Conservation (phyloP, 2,329 filamentous ascomycete species). For the Alternaria arborescens region DNA sequence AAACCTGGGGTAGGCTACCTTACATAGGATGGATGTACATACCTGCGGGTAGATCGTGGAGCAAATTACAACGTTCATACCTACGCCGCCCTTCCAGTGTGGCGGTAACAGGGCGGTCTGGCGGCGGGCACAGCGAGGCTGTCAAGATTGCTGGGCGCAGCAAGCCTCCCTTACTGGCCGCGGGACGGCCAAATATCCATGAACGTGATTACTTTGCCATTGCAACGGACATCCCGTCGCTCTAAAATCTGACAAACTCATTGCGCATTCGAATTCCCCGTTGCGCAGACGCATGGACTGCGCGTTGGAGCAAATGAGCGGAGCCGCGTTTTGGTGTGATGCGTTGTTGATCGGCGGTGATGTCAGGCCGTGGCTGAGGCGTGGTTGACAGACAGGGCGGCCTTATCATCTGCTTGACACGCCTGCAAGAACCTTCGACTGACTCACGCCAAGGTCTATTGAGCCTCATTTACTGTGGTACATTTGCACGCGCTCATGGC, state of each 20-base stretch:
- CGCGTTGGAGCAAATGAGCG: constrained; percentile 19
- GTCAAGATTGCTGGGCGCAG: constrained; percentile 26
- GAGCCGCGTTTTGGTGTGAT: constrained; percentile 11
- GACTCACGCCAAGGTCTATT: constrained; percentile 2
- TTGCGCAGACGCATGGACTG: constrained; percentile 13
- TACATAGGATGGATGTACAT: constrained; percentile 11
- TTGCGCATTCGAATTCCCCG: background rate
- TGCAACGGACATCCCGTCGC: constrained; percentile 5
- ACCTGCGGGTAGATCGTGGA: constrained; percentile 5
- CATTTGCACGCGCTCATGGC: background rate
- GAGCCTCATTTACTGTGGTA: background rate
- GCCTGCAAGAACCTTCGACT: background rate
- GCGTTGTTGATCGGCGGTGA: constrained; percentile 18
- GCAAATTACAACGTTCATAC: constrained; percentile 9
- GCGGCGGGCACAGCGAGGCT: constrained; percentile 25
- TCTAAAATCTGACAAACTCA: constrained; percentile 5
- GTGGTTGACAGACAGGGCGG: constrained; percentile 1
- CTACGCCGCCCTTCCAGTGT: constrained; percentile 17
- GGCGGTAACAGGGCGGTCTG: constrained; percentile 20
- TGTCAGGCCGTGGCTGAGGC: constrained; percentile 20
- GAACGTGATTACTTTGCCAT: constrained; percentile 1
- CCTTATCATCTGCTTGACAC: constrained; percentile 10
- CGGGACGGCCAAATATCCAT: background rate
- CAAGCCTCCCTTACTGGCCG: constrained; percentile 22
- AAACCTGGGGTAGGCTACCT: constrained; percentile 9